phyloP scores from a whole-genome alignment of 306 rosid genomes.

The Fragaria ananassa region DNA sequence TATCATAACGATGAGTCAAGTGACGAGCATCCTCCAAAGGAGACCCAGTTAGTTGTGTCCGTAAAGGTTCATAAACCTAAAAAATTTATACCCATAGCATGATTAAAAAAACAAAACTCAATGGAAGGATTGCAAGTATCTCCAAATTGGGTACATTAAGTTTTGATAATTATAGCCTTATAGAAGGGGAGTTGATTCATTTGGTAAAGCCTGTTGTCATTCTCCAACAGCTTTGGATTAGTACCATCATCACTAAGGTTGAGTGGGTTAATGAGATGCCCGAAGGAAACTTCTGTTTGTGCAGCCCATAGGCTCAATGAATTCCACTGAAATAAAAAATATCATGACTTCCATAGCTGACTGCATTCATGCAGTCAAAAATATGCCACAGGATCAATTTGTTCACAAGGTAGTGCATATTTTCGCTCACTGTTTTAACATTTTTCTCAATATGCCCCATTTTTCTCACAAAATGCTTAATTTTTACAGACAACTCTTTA shows the following conservation, averaged over 20 bases:
- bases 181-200: background rate
- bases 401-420: background rate
- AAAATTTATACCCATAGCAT: conserved; percentile 43
- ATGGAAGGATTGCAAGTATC: conserved; percentile 25
- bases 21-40: conserved; percentile 98
- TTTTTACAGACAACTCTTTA: background rate
- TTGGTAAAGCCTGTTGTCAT: background rate
- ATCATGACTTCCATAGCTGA: background rate
- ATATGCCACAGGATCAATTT: background rate
- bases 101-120: conserved; percentile 41
- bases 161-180: background rate
- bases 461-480: background rate
- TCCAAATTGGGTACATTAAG: conserved; percentile 19
- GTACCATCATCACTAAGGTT: background rate
- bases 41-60: conserved; percentile 84
- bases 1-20: conserved; percentile 76
- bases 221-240: background rate
- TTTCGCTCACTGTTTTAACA: background rate
- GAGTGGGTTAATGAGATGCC: background rate
- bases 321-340: background rate
- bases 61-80: conserved; percentile 77
- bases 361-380: background rate
- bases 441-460: too few relatives aligned
- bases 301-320: background rate
- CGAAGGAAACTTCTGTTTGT: too few relatives aligned